phyloP scores from a whole-genome alignment of 208 protist genomes.

The Trypanosomatidae sp. region DNA sequence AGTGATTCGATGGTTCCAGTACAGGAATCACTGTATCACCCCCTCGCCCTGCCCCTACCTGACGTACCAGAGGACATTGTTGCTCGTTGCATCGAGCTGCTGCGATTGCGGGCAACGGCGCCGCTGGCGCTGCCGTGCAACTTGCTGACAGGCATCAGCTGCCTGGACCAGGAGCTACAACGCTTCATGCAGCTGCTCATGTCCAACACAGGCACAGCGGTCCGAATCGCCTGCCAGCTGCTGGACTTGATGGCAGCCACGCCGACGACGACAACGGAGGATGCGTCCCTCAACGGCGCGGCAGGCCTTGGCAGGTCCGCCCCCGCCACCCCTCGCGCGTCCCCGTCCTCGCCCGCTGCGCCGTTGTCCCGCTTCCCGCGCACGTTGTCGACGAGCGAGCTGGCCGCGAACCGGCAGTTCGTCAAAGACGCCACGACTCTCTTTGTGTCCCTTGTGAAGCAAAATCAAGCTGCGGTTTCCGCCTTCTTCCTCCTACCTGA shows the following conservation, averaged over 20 bases:
- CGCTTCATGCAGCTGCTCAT: conserved; percentile 30
- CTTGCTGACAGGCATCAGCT: conserved; percentile 28
- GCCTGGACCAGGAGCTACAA: conserved; percentile 32
- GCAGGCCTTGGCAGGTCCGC: not conserved
- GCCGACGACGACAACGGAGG: conserved; percentile 18
- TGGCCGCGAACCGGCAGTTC: conserved; percentile 29
- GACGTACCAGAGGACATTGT: conserved; percentile 21
- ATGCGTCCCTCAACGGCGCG: conserved; percentile 5
- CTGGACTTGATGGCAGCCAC: conserved; percentile 28
- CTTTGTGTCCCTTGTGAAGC: conserved; percentile 25
- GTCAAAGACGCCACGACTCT: conserved; percentile 29
- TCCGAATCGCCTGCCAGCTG: conserved; percentile 23
- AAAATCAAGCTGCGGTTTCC: conserved; percentile 25
- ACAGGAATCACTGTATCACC: conserved; percentile 18
- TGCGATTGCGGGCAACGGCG: conserved; percentile 23
- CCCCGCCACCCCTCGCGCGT: not conserved
- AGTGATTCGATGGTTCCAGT: conserved; percentile 22
- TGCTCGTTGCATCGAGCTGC: conserved; percentile 22
- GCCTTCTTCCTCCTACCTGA: conserved; percentile 52
- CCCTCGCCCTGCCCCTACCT: conserved; percentile 16
- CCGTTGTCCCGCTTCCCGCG: not conserved
- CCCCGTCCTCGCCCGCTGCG: not conserved
- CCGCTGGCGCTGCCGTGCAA: conserved; percentile 28
- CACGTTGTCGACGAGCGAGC: not conserved
- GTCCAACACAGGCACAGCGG: conserved; percentile 10